Percentiles rank a stretch among this genome's conserved stretches.
Conservation (phyloP, 768 basidiomycete species). For the Gymnopilus dilepis region DNA sequence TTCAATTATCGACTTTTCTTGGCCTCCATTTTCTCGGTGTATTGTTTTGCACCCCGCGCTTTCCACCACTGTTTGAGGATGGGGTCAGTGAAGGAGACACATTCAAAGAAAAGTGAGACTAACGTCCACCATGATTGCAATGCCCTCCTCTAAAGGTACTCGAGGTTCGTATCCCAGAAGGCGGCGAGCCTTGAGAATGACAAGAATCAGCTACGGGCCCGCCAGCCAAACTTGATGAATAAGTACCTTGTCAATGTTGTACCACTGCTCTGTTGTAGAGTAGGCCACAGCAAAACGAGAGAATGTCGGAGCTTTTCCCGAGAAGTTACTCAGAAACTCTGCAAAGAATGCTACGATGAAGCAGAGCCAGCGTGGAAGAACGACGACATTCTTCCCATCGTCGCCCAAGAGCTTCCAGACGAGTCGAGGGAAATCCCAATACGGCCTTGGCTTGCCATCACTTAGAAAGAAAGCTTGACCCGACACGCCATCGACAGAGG, state of each 20-base stretch:
- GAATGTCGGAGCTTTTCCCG: background rate
- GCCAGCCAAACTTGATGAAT: background rate
- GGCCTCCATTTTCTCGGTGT: too few relatives aligned
- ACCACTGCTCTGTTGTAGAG: background rate
- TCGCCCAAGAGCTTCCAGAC: slow-evolving; percentile 9
- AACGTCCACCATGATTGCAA: background rate
- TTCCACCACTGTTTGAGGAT: too few relatives aligned
- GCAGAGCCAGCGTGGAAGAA: background rate
- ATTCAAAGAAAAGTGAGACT: too few relatives aligned
- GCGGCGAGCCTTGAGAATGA: background rate
- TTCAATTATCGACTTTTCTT: too few relatives aligned
- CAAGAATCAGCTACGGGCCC: background rate
- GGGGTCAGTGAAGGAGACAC: too few relatives aligned
- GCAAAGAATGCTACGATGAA: background rate
- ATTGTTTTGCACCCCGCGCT: too few relatives aligned
- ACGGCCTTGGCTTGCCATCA: slow-evolving; percentile 5
- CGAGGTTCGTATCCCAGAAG: slow-evolving; percentile 1
- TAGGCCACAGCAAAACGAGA: background rate
- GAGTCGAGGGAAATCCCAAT: slow-evolving; percentile 7
- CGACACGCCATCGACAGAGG: background rate
- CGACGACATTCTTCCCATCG: background rate
- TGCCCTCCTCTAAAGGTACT: background rate
- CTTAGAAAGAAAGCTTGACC: slow-evolving; percentile 16
- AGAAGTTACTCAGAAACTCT: background rate
- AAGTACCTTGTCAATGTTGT: background rate